Conservation (phyloP, 345 rosid species). For the Moringa oleifera region DNA sequence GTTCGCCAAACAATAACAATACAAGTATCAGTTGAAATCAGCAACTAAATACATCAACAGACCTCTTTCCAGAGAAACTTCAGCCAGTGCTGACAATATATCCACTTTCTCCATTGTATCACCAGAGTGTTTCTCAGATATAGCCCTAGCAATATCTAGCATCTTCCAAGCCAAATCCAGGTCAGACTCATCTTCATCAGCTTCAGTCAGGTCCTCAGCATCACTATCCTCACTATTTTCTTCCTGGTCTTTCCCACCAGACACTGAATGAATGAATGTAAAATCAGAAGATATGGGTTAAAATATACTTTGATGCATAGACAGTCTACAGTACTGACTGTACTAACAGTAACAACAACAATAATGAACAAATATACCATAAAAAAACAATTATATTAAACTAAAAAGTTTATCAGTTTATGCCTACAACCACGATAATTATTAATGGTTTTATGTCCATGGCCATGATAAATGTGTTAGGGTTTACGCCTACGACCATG, state of each 20-base stretch:
- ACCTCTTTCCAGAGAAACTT: conserved; percentile 94
- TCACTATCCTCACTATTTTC: conserved; percentile 52
- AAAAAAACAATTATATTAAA: too few relatives aligned
- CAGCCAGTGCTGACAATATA: conserved; percentile 72
- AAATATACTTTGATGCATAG: not conserved
- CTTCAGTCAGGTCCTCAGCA: conserved; percentile 55
- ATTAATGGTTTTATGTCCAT: not conserved
- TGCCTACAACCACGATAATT: not conserved
- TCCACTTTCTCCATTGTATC: conserved; percentile 85
- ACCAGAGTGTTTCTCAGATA: conserved; percentile 55
- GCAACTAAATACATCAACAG: conserved; percentile 15
- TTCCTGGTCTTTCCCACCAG: conserved; percentile 43
- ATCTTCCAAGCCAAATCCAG: conserved; percentile 95
- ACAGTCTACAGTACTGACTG: too few relatives aligned
- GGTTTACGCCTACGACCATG: not conserved
- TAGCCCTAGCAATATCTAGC: conserved; percentile 89
- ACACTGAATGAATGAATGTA: conserved; percentile 16
- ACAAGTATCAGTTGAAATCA: not conserved
- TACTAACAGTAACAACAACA: too few relatives aligned
- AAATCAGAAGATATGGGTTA: not conserved
- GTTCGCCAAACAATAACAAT: not conserved
- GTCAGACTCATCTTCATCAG: conserved; percentile 89
- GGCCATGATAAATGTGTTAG: not conserved
- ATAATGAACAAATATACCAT: too few relatives aligned
- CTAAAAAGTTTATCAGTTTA: not conserved